A percentile compares a stretch with the other conserved stretches of the same genome.
phyloP scores from a whole-genome alignment of 306 rosid species.

The Quercus alba region DNA sequence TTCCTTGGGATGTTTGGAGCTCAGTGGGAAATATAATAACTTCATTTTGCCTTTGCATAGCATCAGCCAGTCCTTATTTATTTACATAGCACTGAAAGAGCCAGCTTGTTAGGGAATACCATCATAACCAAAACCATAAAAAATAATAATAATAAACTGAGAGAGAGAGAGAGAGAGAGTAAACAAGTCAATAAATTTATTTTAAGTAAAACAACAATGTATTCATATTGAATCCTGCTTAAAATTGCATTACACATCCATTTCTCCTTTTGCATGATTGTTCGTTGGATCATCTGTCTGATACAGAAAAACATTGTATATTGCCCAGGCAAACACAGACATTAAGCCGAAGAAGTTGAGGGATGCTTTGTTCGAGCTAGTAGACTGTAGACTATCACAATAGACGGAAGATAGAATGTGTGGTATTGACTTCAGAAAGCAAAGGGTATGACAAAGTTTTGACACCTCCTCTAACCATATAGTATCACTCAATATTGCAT shows the following conservation, averaged over 20 bases:
- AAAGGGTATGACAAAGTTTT: neutral
- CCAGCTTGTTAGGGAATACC: no score
- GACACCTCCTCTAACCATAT: neutral
- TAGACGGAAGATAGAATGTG: neutral
- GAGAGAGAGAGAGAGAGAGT: no score
- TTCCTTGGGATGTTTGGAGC: constrained; percentile 5
- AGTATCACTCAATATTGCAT: neutral
- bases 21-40: no score
- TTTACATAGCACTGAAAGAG: no score
- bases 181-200: no score
- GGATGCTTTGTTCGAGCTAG: constrained; percentile 41
- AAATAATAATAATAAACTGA: no score
- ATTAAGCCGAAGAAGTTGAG: constrained; percentile 44
- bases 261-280: constrained; percentile 5
- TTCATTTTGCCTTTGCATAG: no score
- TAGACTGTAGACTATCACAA: neutral
- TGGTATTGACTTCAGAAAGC: neutral
- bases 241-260: neutral
- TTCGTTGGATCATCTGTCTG: constrained; percentile 6
- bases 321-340: constrained; percentile 47
- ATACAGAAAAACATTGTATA: constrained; percentile 10
- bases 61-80: no score
- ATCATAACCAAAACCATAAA: no score
- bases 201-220: no score
- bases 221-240: no score